Base-by-base conservation (phyloP, 2,329 filamentous ascomycete genomes). In the Alternaria panax region DNA sequence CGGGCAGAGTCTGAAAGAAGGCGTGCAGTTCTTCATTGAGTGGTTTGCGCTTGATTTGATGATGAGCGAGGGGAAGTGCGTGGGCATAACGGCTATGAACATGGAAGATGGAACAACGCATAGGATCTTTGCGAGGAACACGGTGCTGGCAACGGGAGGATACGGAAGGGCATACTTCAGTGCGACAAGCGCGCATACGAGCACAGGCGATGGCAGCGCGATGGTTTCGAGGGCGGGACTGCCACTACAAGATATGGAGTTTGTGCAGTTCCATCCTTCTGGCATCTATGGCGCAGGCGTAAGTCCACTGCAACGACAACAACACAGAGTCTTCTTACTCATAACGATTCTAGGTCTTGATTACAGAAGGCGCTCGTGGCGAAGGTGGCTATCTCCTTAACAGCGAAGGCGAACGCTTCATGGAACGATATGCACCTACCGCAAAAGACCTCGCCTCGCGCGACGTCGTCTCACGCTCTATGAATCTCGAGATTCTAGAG, bases 311-410 rank as follows among this genome's bases (percentile, higher is more conserved):
- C 30, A 9, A 7, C 7, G 25, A 11, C 32, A 7, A 34, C 3
- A 30, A 0, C 8, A 45, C 9, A 7, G 1, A 9, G 8, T 6
- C 3, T 16, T 2, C 4, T 0, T 1, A 38, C 48, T 46, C 27
- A 36, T 14, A 20, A 24, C 4, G 8, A 11, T 4, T 16, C 4
- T 32, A 75, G 72, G 72, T 75, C 36, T 70, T 84, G 22, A 84
- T 84, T 41, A 84, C 82, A 4, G 82, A 84, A 71, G 82, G 82
- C 5, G 81, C 82, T 16, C 76, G 82, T 46, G 82, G 82, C 28
- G 82, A 84, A 72, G 82, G 82, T 34, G 82, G 82, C 20, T 84
- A 83, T 57, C 76, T 84, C 1, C 75, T 84, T n/a, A 84, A 84
- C 64, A 68, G 69, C 11, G 72, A 82, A 66, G 82, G 82, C 47